Conservation (phyloP, 257 asterid genomes). For the Mentha longifolia region DNA sequence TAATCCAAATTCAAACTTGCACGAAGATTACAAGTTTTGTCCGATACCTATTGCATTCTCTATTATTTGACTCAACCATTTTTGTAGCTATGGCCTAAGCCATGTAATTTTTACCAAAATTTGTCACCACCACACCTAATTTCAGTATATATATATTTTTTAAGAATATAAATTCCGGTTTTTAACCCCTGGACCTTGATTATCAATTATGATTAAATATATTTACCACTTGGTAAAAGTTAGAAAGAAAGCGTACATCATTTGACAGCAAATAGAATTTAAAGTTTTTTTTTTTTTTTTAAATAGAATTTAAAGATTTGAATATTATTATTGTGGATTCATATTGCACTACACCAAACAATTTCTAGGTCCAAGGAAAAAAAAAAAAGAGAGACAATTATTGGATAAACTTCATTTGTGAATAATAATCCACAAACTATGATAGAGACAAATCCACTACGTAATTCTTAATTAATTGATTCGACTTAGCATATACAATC, state of each 20-base stretch:
- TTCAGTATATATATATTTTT: too few relatives aligned
- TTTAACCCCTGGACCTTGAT: too few relatives aligned
- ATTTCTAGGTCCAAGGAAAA: too few relatives aligned
- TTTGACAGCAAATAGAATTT: neutral
- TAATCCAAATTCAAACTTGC: neutral
- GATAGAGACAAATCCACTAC: neutral
- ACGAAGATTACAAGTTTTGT: constrained; percentile 24
- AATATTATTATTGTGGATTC: too few relatives aligned
- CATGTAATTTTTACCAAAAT: neutral
- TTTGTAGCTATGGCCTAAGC: neutral
- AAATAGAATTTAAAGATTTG: too few relatives aligned
- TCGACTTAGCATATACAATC: too few relatives aligned
- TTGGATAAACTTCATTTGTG: neutral
- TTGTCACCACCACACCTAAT: neutral
- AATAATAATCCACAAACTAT: neutral
- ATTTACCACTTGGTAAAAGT: neutral
- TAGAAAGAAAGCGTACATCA: too few relatives aligned
- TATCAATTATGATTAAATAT: neutral
- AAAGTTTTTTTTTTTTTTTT: too few relatives aligned
- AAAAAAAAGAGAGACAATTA: too few relatives aligned
- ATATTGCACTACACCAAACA: neutral
- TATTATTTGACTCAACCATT: neutral
- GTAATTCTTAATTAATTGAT: neutral
- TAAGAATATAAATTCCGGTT: too few relatives aligned
- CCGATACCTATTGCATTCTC: constrained; percentile 7